Evolutionary conservation across 495 filamentous ascomycete species (phyloP).

Genomic region (Lophiostoma macrostomum): DNA sequence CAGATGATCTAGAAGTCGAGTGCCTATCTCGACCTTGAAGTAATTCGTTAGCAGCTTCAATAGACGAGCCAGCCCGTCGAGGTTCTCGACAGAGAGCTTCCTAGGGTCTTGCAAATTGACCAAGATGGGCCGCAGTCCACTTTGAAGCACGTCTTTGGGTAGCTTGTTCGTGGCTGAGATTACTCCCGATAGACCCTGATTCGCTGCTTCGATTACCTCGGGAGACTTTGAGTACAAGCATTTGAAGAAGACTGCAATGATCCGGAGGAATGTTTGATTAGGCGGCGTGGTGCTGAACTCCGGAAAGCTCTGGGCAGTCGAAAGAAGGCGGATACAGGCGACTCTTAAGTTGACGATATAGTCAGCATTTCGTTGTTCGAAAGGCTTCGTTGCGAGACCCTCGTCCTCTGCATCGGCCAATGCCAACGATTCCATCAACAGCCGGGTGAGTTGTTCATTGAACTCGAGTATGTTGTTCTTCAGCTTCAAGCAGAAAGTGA

Average conservation of each 20-base stretch:
- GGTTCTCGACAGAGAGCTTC: conserved; percentile 78
- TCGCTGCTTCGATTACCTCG: conserved; percentile 91
- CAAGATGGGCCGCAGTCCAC: conserved; percentile 87
- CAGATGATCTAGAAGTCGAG: conserved; percentile 86
- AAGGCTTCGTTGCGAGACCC: conserved; percentile 73
- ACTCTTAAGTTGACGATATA: conserved; percentile 89
- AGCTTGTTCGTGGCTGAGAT: conserved; percentile 84
- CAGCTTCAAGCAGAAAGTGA: conserved; percentile 85
- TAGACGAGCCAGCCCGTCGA: conserved; percentile 87
- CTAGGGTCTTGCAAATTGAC: conserved; percentile 95
- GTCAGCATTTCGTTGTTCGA: conserved; percentile 86
- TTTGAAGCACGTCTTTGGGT: conserved; percentile 92
- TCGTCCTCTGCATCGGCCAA: conserved; percentile 93
- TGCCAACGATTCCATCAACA: conserved; percentile 88
- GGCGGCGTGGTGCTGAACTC: conserved; percentile 72
- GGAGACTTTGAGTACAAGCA: conserved; percentile 87
- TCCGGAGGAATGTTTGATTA: conserved; percentile 72
- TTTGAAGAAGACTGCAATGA: conserved; percentile 96
- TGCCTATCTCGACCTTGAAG: conserved; percentile 98
- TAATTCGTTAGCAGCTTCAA: conserved; percentile 91
- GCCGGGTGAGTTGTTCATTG: conserved; percentile 81
- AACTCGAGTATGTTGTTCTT: conserved; percentile 83
- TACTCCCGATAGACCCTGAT: conserved; percentile 79
- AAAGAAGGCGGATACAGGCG: conserved; percentile 87
- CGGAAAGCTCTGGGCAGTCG: conserved; percentile 85